These are phyloP conservation scores for Microstegium vimineum DNA, from an alignment of 176 grass and related monocot species.

Conservation along the genomic window DNA sequence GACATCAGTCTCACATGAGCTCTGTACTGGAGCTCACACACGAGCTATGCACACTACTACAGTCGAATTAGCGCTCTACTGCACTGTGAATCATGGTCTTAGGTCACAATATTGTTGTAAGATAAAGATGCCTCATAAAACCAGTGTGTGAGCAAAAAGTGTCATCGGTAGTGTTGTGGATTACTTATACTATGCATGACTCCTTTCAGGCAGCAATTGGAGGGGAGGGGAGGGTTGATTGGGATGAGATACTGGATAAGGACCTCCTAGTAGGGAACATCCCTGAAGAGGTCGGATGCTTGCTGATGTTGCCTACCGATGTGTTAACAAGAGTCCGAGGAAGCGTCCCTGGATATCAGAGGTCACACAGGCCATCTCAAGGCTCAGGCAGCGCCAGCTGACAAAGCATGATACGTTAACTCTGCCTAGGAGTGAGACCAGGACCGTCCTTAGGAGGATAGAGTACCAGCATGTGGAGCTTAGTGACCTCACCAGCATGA, in stretches of 20 bases:
- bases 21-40: too few relatives aligned
- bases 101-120: neutral
- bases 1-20: neutral
- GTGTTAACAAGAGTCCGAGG: slow-evolving; percentile 74
- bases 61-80: neutral
- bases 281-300: slow-evolving; percentile 71
- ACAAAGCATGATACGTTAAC: slow-evolving; percentile 37
- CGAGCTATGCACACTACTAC: neutral
- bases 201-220: slow-evolving; percentile 76
- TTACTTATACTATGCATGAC: neutral
- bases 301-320: slow-evolving; percentile 75
- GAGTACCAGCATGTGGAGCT: slow-evolving; percentile 80
- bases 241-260: slow-evolving; percentile 88
- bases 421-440: slow-evolving; percentile 41
- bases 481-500: slow-evolving; percentile 64
- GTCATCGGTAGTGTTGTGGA: neutral
- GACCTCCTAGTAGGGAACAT: slow-evolving; percentile 53
- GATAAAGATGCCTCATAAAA: neutral
- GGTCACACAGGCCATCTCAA: slow-evolving; percentile 66
- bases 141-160: neutral
- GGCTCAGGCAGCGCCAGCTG: slow-evolving; percentile 51
- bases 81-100: neutral
- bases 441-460: slow-evolving; percentile 63
- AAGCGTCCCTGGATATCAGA: slow-evolving; percentile 85
- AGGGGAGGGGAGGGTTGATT: slow-evolving; percentile 67